phyloP scores from a whole-genome alignment of 2,329 filamentous ascomycete species.

The Aureobasidium pullulans region DNA sequence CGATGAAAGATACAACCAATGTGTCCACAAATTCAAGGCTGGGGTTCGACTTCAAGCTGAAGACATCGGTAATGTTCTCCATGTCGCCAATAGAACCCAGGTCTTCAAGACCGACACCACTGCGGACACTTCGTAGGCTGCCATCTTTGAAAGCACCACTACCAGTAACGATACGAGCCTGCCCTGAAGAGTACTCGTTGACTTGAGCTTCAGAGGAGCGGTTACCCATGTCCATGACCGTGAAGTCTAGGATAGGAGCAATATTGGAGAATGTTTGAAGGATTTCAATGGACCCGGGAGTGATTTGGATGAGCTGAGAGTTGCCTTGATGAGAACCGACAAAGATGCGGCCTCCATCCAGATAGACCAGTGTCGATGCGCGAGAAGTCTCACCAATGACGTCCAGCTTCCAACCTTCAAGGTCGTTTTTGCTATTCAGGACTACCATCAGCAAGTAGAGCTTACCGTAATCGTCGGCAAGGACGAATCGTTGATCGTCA shows the following conservation, averaged over 20 bases:
- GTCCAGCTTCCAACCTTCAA: slow-evolving; percentile 65
- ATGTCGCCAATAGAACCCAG: slow-evolving; percentile 75
- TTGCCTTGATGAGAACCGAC: slow-evolving; percentile 90
- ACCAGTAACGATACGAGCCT: slow-evolving; percentile 86
- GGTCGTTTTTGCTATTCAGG: slow-evolving; percentile 55
- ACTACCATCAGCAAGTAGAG: slow-evolving; percentile 78
- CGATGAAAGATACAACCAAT: slow-evolving; percentile 71
- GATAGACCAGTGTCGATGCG: slow-evolving; percentile 70
- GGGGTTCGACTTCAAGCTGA: slow-evolving; percentile 55
- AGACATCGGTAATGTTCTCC: slow-evolving; percentile 31
- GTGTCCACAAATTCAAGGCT: slow-evolving; percentile 53
- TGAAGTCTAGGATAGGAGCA: slow-evolving; percentile 86
- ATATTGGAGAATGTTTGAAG: slow-evolving; percentile 77
- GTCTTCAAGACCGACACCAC: slow-evolving; percentile 87
- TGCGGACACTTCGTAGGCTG: slow-evolving; percentile 80
- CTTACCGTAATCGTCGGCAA: slow-evolving; percentile 85
- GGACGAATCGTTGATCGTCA: slow-evolving; percentile 72
- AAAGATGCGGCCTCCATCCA: slow-evolving; percentile 67
- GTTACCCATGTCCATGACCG: slow-evolving; percentile 92
- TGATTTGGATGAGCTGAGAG: slow-evolving; percentile 69
- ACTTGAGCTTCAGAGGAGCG: slow-evolving; percentile 69
- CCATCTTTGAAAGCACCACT: slow-evolving; percentile 88
- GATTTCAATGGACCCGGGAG: slow-evolving; percentile 54
- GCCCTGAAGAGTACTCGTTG: slow-evolving; percentile 89
- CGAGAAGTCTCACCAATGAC: slow-evolving; percentile 63